Percentiles rank a stretch among this genome's conserved stretches.
Conservation (phyloP, 345 rosid genomes). For the Syzygium oleosum region DNA sequence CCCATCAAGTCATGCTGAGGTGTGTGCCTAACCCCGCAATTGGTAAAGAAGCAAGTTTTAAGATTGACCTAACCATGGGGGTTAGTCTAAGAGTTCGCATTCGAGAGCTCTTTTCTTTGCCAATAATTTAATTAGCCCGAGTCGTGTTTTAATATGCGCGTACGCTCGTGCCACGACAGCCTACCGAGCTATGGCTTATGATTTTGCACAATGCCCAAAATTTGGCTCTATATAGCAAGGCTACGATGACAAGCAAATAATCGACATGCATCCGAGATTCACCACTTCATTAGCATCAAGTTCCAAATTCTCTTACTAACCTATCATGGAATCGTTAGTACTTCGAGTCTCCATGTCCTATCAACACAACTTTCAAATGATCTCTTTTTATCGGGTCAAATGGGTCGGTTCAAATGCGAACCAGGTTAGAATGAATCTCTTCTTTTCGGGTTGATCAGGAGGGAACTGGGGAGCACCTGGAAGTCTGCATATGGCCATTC, state of each 20-base stretch:
- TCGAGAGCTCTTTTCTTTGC: no score
- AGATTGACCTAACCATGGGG: no score
- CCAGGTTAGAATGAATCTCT: not conserved
- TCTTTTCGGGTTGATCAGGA: not conserved
- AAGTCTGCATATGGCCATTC: not conserved
- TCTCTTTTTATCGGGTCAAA: not conserved
- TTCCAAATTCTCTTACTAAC: not conserved
- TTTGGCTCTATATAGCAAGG: not conserved
- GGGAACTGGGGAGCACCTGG: not conserved
- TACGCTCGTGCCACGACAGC: no score
- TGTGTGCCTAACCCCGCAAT: no score
- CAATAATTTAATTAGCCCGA: no score
- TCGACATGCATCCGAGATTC: not conserved
- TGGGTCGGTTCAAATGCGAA: not conserved
- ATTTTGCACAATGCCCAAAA: not conserved
- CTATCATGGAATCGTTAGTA: not conserved
- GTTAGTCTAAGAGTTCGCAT: no score
- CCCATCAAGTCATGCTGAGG: no score
- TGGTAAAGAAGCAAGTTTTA: no score
- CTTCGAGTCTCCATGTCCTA: not conserved
- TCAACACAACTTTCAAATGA: not conserved
- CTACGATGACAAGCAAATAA: not conserved
- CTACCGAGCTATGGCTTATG: not conserved
- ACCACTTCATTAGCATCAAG: not conserved
- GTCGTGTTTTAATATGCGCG: no score